phyloP scores from a whole-genome alignment of 192 early-diverging fungal genomes.

The Dissophora ornata region DNA sequence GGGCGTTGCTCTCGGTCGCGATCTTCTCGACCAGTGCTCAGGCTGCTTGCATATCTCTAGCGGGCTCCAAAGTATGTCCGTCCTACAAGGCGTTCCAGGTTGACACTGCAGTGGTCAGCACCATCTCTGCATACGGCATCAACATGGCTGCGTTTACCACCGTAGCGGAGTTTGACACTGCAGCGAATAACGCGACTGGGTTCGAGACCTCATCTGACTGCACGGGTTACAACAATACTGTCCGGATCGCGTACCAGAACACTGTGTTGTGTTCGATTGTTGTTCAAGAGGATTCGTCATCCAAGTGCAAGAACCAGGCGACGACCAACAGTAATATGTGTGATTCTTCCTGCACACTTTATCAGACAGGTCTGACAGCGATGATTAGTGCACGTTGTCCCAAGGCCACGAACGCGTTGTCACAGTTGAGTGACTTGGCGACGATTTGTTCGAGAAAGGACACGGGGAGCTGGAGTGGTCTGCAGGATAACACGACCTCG shows the following conservation, averaged over 20 bases:
- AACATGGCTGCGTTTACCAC: constrained; percentile 22
- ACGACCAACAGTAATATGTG: constrained; percentile 15
- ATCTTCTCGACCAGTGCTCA: constrained; percentile 23
- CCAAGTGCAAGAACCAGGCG: background rate
- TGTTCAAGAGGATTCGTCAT: background rate
- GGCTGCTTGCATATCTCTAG: constrained; percentile 30
- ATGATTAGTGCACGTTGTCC: constrained; percentile 20
- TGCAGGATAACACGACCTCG: constrained; percentile 1
- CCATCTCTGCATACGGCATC: background rate
- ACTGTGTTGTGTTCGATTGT: constrained; percentile 34
- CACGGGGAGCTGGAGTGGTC: background rate
- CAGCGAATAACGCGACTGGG: constrained; percentile 26
- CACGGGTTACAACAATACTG: constrained; percentile 15
- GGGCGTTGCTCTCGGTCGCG: constrained; percentile 12
- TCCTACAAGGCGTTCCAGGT: constrained; percentile 8
- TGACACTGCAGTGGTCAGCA: constrained; percentile 7
- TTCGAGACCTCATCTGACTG: constrained; percentile 26
- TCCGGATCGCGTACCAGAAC: constrained; percentile 37
- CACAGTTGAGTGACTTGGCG: background rate
- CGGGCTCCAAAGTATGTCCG: constrained; percentile 27
- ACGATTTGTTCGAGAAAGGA: constrained; percentile 9
- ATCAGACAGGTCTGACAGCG: constrained; percentile 6
- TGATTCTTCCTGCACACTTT: constrained; percentile 23
- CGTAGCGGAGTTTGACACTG: constrained; percentile 26
- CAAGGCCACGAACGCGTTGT: background rate